These are phyloP conservation scores for Penicillium sp. DNA, from an alignment of 2,329 filamentous ascomycete genomes.

Conservation along the genomic window DNA sequence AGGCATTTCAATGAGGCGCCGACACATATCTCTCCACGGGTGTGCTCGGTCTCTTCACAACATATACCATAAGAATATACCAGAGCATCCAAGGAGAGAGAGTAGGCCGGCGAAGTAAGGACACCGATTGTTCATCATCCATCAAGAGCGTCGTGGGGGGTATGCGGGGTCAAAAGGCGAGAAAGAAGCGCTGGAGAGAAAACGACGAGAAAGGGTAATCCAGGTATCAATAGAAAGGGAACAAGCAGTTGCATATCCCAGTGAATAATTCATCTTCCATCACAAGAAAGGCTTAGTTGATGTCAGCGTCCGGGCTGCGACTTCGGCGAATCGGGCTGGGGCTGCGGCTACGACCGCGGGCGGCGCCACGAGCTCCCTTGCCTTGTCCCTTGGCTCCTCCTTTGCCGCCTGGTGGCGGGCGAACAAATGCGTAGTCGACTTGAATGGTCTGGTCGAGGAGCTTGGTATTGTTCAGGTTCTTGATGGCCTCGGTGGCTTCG, in stretches of 20 bases:
- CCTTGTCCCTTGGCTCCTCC: conserved; percentile 33
- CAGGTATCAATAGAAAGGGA: conserved; percentile 14
- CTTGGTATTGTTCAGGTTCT: conserved; percentile 60
- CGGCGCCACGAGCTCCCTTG: conserved; percentile 45
- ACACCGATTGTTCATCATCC: conserved; percentile 9
- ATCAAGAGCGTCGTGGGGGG: conserved; percentile 7
- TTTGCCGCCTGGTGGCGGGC: conserved; percentile 54
- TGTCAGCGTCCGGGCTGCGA: conserved; percentile 44
- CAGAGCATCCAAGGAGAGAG: conserved; percentile 5
- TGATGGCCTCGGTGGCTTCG: conserved; percentile 64
- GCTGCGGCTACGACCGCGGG: conserved; percentile 45
- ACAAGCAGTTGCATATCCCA: conserved; percentile 2
- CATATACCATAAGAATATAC: not conserved
- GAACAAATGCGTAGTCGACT: conserved; percentile 67
- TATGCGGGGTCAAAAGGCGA: conserved; percentile 1
- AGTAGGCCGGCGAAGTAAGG: conserved; percentile 25
- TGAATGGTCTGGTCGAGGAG: conserved; percentile 65
- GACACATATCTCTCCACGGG: conserved; percentile 21
- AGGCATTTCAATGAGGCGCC: conserved; percentile 28
- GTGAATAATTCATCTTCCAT: conserved; percentile 6
- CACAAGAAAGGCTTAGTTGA: conserved; percentile 26
- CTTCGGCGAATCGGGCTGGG: conserved; percentile 38
- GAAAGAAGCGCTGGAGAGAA: conserved; percentile 9
- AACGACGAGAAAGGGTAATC: conserved; percentile 9
- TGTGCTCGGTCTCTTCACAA: not conserved